phyloP scores from a whole-genome alignment of 2,329 filamentous ascomycete species.

The Penicillium vulpinum region DNA sequence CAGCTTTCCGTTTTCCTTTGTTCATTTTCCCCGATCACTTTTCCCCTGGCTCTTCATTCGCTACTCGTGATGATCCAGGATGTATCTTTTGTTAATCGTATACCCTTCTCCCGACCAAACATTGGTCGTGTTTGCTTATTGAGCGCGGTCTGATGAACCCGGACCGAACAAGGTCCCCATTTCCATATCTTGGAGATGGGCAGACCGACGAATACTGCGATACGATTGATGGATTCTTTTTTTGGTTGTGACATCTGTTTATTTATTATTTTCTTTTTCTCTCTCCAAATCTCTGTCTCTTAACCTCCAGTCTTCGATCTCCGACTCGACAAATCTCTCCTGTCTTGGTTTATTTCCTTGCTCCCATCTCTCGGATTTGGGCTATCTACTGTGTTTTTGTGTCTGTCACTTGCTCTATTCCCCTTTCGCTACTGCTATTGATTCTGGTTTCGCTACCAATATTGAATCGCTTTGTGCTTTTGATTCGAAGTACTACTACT shows the following conservation, averaged over 20 bases:
- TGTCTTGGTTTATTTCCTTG: slow-evolving; percentile 5
- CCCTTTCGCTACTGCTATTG: slow-evolving; percentile 30
- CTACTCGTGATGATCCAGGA: slow-evolving; percentile 2
- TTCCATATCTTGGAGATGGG: background rate
- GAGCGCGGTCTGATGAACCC: slow-evolving; percentile 6
- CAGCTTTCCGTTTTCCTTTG: background rate
- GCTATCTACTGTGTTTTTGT: slow-evolving; percentile 15
- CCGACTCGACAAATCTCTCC: slow-evolving; percentile 1
- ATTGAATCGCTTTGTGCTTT: slow-evolving; percentile 21
- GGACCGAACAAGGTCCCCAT: background rate
- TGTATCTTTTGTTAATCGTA: slow-evolving; percentile 10
- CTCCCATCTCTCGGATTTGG: background rate
- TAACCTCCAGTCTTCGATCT: background rate
- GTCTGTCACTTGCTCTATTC: slow-evolving; percentile 32
- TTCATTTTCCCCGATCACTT: background rate
- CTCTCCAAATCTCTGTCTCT: background rate
- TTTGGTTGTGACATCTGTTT: slow-evolving; percentile 10
- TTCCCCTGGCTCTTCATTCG: slow-evolving; percentile 10
- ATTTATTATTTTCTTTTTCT: slow-evolving; percentile 3
- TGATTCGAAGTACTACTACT: background rate
- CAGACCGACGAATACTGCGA: slow-evolving; percentile 16
- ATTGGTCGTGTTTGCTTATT: slow-evolving; percentile 17
- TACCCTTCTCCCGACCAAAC: slow-evolving; percentile 14
- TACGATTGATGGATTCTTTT: slow-evolving; percentile 19
- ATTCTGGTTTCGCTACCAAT: slow-evolving; percentile 20